These are phyloP conservation scores for Talaromyces sp. DNA, from an alignment of 2,329 filamentous ascomycete species.

Conservation along the genomic window DNA sequence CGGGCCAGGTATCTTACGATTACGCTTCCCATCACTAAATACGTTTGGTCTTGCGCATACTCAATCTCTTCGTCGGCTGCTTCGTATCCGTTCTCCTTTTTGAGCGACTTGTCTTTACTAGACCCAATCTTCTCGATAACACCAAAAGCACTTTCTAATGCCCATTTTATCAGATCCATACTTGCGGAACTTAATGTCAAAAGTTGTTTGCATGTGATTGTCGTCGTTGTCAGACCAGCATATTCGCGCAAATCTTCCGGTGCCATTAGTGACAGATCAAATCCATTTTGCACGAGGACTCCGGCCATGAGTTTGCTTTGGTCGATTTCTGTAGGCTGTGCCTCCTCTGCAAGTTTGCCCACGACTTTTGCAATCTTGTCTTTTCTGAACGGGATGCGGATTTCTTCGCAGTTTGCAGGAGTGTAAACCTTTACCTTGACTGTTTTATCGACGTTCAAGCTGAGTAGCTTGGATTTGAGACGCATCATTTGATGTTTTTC, in stretches of 20 bases:
- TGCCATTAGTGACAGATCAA: conserved; percentile 94
- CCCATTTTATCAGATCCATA: conserved; percentile 88
- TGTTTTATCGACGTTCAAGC: conserved; percentile 77
- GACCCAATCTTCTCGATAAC: conserved; percentile 58
- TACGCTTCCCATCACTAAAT: conserved; percentile 83
- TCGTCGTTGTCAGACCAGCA: conserved; percentile 92
- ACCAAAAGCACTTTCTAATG: conserved; percentile 89
- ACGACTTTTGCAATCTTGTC: conserved; percentile 97
- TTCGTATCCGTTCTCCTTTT: conserved; percentile 29
- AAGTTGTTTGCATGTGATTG: conserved; percentile 85
- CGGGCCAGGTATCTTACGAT: conserved; percentile 66
- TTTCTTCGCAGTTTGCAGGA: conserved; percentile 89
- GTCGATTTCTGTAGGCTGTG: conserved; percentile 54
- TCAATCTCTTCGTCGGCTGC: conserved; percentile 44
- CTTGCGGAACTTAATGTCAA: conserved; percentile 83
- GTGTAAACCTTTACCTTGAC: conserved; percentile 87
- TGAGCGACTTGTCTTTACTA: conserved; percentile 12
- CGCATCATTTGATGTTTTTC: conserved; percentile 98
- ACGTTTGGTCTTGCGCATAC: conserved; percentile 37
- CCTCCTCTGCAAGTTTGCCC: conserved; percentile 78
- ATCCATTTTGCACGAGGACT: conserved; percentile 94
- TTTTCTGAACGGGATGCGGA: conserved; percentile 89
- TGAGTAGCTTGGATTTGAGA: conserved; percentile 87
- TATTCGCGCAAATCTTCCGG: conserved; percentile 94
- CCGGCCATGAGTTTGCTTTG: conserved; percentile 69